phyloP scores from a whole-genome alignment of 768 basidiomycete species.

The Phallus indusiatus region DNA sequence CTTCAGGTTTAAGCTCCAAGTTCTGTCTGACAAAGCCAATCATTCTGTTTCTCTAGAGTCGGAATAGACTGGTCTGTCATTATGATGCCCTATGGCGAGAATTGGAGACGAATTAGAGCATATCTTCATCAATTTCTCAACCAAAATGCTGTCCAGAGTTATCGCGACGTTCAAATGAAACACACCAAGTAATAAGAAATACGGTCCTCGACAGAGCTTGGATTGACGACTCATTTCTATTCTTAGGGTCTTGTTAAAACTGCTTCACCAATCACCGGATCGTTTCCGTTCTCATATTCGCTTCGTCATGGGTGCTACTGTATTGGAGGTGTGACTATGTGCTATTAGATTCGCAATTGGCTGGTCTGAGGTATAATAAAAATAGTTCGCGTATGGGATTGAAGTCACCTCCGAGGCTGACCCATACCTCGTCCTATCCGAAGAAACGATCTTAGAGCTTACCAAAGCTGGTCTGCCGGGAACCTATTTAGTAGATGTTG shows the following conservation, averaged over 20 bases:
- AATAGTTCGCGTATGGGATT: constrained; percentile 13
- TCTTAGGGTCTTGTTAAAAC: background rate
- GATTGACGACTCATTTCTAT: background rate
- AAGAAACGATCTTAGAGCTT: constrained; percentile 2
- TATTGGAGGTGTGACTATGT: background rate
- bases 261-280: constrained; percentile 2
- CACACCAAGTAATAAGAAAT: constrained; percentile 32
- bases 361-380: constrained; percentile 7
- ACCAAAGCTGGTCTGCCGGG: constrained; percentile 2
- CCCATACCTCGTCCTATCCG: constrained; percentile 11
- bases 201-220: too few species aligned
- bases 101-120: constrained; percentile 30
- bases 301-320: background rate
- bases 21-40: background rate
- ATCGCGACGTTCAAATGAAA: constrained; percentile 37
- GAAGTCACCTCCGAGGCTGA: constrained; percentile 8
- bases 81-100: constrained; percentile 42
- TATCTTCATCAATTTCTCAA: constrained; percentile 46
- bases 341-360: background rate
- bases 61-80: constrained; percentile 39
- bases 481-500: constrained; percentile 10
- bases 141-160: constrained; percentile 29
- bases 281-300: background rate
- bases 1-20: too few species aligned
- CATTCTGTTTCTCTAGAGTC: background rate